These are phyloP conservation scores for Erodium chrysanthum DNA, from an alignment of 441 rosid genomes.

Conservation along the genomic window DNA sequence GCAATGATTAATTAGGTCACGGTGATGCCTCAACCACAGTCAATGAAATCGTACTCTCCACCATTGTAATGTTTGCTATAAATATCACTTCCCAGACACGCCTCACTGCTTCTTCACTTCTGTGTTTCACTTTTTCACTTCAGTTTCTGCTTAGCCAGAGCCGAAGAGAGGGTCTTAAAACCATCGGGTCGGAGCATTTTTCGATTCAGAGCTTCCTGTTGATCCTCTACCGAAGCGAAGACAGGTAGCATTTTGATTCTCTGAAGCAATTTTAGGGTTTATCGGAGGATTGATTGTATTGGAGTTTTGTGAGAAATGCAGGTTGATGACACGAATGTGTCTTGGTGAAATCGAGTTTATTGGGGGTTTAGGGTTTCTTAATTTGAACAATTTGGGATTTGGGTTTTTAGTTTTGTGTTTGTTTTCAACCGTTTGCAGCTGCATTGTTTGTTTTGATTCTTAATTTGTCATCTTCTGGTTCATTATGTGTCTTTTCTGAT, in stretches of 20 bases:
- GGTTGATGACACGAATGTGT: neutral
- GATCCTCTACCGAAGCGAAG: slow-evolving; percentile 1
- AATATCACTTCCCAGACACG: neutral
- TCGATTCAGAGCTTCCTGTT: neutral
- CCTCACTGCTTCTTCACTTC: neutral
- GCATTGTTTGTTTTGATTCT: neutral
- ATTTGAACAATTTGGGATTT: neutral
- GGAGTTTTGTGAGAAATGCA: neutral
- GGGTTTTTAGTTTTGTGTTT: neutral
- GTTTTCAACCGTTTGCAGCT: neutral
- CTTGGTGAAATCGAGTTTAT: neutral
- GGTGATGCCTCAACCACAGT: no score
- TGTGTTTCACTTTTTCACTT: neutral
- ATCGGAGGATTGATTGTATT: neutral
- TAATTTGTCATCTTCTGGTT: neutral
- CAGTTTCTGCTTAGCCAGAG: neutral
- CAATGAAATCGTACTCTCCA: no score
- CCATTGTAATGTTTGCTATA: slow-evolving; percentile 1
- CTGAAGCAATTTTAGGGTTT: neutral
- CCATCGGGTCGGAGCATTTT: neutral
- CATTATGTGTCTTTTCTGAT: neutral
- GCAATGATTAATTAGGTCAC: no score
- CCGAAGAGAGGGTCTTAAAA: neutral
- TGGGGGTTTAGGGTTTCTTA: neutral
- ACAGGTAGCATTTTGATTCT: slow-evolving; percentile 19